Evolutionary conservation across 2,329 filamentous ascomycete species (phyloP), one percentile per base, ranked within the genome.

Genomic region (Apiospora sp.): DNA sequence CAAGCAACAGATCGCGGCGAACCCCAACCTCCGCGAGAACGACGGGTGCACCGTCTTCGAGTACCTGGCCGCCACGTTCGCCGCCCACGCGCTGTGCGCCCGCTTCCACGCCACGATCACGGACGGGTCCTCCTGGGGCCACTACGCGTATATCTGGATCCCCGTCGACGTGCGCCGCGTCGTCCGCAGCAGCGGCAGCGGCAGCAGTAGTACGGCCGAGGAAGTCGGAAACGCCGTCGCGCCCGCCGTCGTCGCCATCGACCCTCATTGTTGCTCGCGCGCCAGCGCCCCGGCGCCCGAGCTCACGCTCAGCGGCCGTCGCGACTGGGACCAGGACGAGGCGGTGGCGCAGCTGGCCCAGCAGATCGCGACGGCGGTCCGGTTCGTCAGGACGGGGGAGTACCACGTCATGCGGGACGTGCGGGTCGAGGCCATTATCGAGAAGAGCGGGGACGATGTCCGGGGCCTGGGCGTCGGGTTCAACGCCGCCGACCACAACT

Each of bases 281-380:
- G 49, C n/a, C 6, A 51, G 49, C n/a, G 27, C 27, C 2, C 27
- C 27, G 27, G 27, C 27, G 27, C 27, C 27, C 27, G 27, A 30
- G 27, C 27, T 30, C 27, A 30, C 27, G 27, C 27, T 30, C 27
- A 2, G n/a, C 7, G 7, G 7, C n/a, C 10, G 2, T 13, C 7
- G 13, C 12, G 49, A 4, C 10, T 10, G 22, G 46, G 46, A 4
- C 1, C n/a, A n/a, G 12, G 10, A 10, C n/a, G 2, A 8, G 8
- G n/a, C n/a, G 4, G 24, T n/a, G n/a, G 10, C 4, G 0, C 1
- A 4, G 2, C 5, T 51, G 4, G 13, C 13, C 3, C 0, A 4
- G 12, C 7, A 2, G 10, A 27, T 51, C 1, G 13, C 49, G 10
- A 1, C 10, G 10, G 3, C n/a, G 10, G 13, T 51, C n/a, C n/a